Percentiles rank a stretch among this genome's conserved stretches.
Conservation (phyloP, 257 asterid species). For the Petunia secreta region DNA sequence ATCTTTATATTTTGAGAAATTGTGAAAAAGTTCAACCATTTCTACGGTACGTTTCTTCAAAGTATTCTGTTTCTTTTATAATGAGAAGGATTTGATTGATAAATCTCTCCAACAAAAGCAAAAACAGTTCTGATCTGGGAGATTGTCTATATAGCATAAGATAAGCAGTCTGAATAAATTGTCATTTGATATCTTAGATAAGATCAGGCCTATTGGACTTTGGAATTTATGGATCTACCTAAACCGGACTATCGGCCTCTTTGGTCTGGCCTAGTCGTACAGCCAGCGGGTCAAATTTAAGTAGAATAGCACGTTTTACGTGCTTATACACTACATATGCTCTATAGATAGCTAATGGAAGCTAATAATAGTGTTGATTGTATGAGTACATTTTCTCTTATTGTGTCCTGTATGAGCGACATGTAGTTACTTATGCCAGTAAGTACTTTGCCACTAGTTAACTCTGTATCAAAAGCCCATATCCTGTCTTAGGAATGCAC, state of each 20-base stretch:
- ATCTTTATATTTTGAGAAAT: no score
- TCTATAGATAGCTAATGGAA: not conserved
- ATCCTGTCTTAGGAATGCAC: slow-evolving; percentile 66
- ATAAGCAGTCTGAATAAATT: slow-evolving; percentile 3
- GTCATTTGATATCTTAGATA: not conserved
- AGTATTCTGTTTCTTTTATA: no score
- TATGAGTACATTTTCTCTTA: no score
- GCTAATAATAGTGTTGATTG: not conserved
- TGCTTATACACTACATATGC: not conserved
- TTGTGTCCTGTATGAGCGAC: no score
- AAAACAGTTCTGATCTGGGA: slow-evolving; percentile 27
- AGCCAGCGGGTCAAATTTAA: no score
- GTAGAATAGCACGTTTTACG: not conserved
- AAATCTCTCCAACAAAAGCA: slow-evolving; percentile 71
- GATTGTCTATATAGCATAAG: slow-evolving; percentile 51
- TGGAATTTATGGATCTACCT: not conserved
- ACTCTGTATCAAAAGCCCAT: slow-evolving; percentile 73
- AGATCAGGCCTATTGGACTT: not conserved
- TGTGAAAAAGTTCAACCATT: no score
- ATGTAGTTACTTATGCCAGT: not conserved
- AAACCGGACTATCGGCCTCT: no score
- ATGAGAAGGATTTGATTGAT: slow-evolving; percentile 53
- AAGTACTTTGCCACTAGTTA: slow-evolving; percentile 65
- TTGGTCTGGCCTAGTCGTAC: no score
- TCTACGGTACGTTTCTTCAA: no score